Base-by-base conservation (phyloP, 768 basidiomycete genomes). In the Sarcomyxa edulis region DNA sequence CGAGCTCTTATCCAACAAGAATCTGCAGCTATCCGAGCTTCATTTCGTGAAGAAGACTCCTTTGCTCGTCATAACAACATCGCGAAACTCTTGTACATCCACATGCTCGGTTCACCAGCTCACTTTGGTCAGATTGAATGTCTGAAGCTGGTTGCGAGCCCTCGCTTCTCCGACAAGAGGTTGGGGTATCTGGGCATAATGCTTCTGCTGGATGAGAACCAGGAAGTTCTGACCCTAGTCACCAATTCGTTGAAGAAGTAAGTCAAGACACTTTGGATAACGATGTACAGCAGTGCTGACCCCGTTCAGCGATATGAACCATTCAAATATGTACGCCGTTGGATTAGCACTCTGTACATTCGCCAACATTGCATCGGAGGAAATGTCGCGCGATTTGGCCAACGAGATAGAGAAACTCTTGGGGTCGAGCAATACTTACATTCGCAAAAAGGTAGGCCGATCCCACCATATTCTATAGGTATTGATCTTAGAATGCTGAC, bases 61-160 rank as follows among this genome's bases (percentile, higher is more conserved):
- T 91, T 84, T 60, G 77, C 91, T 40, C 83, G 96, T 38, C 88
- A 99, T 60, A 88, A 98, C 72, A 98, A 94, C 63, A 83, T 99
- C 56, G 95, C 94, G 42, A 98, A 98, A 58, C 76, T 98, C 16
- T 80, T 99, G 44, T 98, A 99, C 67, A 96, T 96, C 65, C 90
- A 95, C 59, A 97, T 99, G 93, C 82, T 96, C 26, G 96, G 96
- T 40, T 97, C 94, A 31, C 91, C 93, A 7, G 96, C 96, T 21
- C 96, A 99, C 60, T 99, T 97, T 57, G 96, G 95, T 37, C 96
- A 99, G 71, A 97, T 99, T 59, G 92, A 95, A 69, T 94, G 92
- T 62, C 68, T 93, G 50, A 93, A 92, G 58, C 81, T 93, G 31
- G 93, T 96, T 26, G 93, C 93, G 22, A 91, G 91, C 54, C 92